Conservation (phyloP, 306 rosid genomes). For the Acacia confusa region DNA sequence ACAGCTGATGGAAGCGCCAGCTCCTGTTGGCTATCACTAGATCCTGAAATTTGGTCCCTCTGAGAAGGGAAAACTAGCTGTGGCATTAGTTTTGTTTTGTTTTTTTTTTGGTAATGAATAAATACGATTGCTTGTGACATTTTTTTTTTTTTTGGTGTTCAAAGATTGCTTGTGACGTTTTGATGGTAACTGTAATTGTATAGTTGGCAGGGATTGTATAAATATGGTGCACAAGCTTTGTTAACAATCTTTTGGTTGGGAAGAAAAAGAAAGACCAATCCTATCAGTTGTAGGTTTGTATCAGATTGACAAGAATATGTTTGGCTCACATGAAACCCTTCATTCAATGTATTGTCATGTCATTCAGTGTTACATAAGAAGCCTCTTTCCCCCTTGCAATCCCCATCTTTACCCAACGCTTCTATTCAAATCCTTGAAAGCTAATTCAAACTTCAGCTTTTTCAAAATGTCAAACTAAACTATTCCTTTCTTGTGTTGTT, state of each 20-base stretch:
- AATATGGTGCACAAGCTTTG: neutral
- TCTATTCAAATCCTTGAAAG: too few relatives aligned
- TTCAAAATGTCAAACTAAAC: too few relatives aligned
- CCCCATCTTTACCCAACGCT: too few relatives aligned
- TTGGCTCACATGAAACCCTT: neutral
- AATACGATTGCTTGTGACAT: slow-evolving; percentile 4
- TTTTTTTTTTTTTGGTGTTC: too few relatives aligned
- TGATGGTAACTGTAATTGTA: neutral
- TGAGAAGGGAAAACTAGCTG: neutral
- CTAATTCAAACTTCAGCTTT: too few relatives aligned
- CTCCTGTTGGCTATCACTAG: slow-evolving; percentile 73
- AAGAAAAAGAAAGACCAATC: neutral
- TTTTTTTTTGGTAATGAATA: slow-evolving; percentile 33
- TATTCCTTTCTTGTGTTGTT: too few relatives aligned
- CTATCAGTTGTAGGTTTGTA: neutral
- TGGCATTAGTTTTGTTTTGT: neutral
- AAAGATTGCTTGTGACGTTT: neutral
- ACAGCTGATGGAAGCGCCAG: slow-evolving; percentile 62
- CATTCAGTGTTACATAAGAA: neutral
- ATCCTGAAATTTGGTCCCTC: neutral
- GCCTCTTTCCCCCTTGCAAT: too few relatives aligned
- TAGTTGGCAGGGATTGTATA: neutral
- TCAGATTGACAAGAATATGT: neutral
- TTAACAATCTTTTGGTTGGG: neutral
- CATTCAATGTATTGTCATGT: too few relatives aligned